Evolutionary conservation across 2,329 filamentous ascomycete genomes (phyloP).

Genomic region (Dactylellina haptotyla): DNA sequence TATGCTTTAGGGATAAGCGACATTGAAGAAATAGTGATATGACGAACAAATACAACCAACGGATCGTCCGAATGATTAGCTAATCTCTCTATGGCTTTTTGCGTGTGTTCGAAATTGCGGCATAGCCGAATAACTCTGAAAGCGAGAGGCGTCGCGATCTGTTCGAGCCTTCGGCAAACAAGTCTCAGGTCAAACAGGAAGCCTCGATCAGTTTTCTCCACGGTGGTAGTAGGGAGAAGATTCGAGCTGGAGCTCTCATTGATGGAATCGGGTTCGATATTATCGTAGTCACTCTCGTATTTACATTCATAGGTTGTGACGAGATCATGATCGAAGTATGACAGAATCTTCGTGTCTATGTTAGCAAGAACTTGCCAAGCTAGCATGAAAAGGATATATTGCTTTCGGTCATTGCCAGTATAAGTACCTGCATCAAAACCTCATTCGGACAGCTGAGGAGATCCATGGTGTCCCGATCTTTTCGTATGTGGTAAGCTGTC

Average conservation of each 20-base stretch:
- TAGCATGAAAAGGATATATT: neutral
- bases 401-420: neutral
- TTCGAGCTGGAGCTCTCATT: no score
- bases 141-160: neutral
- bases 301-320: neutral
- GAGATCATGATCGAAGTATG: neutral
- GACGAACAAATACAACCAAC: neutral
- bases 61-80: neutral
- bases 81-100: neutral
- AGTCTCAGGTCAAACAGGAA: constrained; percentile 10
- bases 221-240: no score
- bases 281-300: no score
- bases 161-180: constrained; percentile 7
- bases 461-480: neutral
- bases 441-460: neutral
- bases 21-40: constrained; percentile 6
- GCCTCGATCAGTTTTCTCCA: neutral
- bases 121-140: neutral
- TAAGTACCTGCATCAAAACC: neutral
- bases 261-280: no score
- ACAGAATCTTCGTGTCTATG: neutral
- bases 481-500: neutral
- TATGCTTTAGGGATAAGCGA: neutral
- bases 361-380: neutral
- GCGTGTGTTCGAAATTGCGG: constrained; percentile 8